These are phyloP conservation scores for Septoria linicola DNA, from an alignment of 2,329 filamentous ascomycete species.

Conservation along the genomic window DNA sequence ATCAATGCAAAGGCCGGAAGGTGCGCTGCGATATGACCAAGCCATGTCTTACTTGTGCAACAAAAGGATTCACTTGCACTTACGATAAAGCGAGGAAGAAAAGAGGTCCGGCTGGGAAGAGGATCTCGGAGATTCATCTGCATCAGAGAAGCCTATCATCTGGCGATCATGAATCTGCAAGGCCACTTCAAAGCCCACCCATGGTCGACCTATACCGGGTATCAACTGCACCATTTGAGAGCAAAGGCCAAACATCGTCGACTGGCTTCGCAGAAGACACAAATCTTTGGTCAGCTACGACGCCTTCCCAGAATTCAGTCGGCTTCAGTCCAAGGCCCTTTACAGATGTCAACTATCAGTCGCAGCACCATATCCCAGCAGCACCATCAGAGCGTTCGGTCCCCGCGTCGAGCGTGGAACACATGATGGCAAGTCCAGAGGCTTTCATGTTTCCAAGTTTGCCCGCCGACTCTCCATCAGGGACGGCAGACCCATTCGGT, in stretches of 20 bases:
- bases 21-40: slow-evolving; percentile 41
- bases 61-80: slow-evolving; percentile 43
- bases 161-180: neutral
- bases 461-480: slow-evolving; percentile 38
- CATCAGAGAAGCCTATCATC: slow-evolving; percentile 31
- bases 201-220: slow-evolving; percentile 4
- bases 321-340: slow-evolving; percentile 8
- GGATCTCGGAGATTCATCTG: slow-evolving; percentile 41
- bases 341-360: slow-evolving; percentile 4
- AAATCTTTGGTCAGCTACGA: slow-evolving; percentile 11
- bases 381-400: slow-evolving; percentile 10
- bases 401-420: slow-evolving; percentile 29
- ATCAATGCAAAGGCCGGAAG: slow-evolving; percentile 45
- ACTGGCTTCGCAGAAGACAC: slow-evolving; percentile 1
- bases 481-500: slow-evolving; percentile 34
- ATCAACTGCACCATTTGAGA: slow-evolving; percentile 6
- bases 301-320: slow-evolving; percentile 5
- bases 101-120: slow-evolving; percentile 40
- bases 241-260: slow-evolving; percentile 3
- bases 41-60: slow-evolving; percentile 35
- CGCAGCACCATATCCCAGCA: neutral
- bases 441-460: slow-evolving; percentile 40
- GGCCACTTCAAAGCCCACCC: slow-evolving; percentile 1
- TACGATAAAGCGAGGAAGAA: slow-evolving; percentile 46
- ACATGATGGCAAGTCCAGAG: slow-evolving; percentile 29